Percentiles rank a stretch among this genome's conserved stretches.
Evolutionary conservation across 225 moss, liverwort and hornwort species (phyloP).

Genomic region (Pseudisothecium myosuroides): DNA sequence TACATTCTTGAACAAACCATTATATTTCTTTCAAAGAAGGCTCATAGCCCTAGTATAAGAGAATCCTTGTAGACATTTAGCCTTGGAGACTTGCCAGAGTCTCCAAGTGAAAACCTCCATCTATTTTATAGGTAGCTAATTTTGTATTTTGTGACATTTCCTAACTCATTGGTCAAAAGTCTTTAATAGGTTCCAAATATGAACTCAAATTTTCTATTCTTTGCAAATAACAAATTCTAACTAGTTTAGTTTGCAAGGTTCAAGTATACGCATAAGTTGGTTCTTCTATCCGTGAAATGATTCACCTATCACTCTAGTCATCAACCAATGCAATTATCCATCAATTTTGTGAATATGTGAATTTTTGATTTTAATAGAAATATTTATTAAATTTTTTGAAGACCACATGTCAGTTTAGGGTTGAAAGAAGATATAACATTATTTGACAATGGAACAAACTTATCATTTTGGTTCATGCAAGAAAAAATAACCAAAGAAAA

Average conservation of each 20-base stretch:
- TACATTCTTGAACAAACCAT: background rate
- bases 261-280: background rate
- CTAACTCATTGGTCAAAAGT: background rate
- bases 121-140: background rate
- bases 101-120: accelerated
- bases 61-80: accelerated
- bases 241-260: background rate
- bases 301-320: background rate
- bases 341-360: background rate
- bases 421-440: background rate
- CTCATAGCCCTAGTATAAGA: background rate
- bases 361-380: background rate
- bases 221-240: background rate
- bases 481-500: background rate
- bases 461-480: background rate
- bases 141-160: background rate
- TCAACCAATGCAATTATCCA: background rate
- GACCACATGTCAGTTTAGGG: background rate
- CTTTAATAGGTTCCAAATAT: background rate
- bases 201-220: background rate
- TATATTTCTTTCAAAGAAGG: background rate
- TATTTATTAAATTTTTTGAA: background rate
- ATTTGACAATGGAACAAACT: background rate
- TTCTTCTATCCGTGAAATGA: background rate
- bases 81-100: accelerated